A percentile compares a stretch with the other conserved stretches of the same genome.
Conservation (phyloP, 352 stramenopile species). For the Phytophthora sp. region DNA sequence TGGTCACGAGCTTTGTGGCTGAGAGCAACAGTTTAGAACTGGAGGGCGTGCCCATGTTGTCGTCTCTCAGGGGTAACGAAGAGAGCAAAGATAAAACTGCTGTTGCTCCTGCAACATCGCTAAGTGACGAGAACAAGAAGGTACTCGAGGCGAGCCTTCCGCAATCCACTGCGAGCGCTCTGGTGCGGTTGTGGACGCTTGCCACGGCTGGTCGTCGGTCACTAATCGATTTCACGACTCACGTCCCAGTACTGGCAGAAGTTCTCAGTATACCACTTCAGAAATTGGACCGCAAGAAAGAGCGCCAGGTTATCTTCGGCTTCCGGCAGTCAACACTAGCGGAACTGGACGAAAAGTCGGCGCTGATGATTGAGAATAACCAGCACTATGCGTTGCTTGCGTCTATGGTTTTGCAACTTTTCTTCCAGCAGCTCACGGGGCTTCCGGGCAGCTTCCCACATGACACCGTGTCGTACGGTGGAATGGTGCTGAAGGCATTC, state of each 20-base stretch:
- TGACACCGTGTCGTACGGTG: conserved; percentile 39
- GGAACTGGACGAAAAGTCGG: conserved; percentile 44
- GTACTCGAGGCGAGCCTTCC: conserved; percentile 63
- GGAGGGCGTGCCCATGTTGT: conserved; percentile 53
- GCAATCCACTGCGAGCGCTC: conserved; percentile 48
- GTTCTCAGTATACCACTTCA: conserved; percentile 77
- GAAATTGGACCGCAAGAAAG: conserved; percentile 86
- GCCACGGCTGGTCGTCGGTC: conserved; percentile 62
- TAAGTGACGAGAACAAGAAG: conserved; percentile 75
- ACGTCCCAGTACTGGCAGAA: conserved; percentile 62
- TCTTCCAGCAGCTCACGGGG: conserved; percentile 73
- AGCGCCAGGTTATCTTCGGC: conserved; percentile 72
- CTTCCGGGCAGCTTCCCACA: conserved; percentile 57
- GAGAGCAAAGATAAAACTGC: conserved; percentile 1
- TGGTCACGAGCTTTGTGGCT: conserved; percentile 73
- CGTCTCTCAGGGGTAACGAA: conserved; percentile 9
- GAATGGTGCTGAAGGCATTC: conserved; percentile 56
- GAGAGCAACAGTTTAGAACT: conserved; percentile 69
- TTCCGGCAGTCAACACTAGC: conserved; percentile 60
- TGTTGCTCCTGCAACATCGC: conserved; percentile 27
- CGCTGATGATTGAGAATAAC: conserved; percentile 12
- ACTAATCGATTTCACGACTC: conserved; percentile 63
- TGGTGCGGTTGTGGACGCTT: conserved; percentile 78
- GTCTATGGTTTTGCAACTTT: conserved; percentile 55
- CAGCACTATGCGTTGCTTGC: conserved; percentile 33